Evolutionary conservation across 1,139 yeast genomes (phyloP).

Genomic region (Saccharomyces hybrid): DNA sequence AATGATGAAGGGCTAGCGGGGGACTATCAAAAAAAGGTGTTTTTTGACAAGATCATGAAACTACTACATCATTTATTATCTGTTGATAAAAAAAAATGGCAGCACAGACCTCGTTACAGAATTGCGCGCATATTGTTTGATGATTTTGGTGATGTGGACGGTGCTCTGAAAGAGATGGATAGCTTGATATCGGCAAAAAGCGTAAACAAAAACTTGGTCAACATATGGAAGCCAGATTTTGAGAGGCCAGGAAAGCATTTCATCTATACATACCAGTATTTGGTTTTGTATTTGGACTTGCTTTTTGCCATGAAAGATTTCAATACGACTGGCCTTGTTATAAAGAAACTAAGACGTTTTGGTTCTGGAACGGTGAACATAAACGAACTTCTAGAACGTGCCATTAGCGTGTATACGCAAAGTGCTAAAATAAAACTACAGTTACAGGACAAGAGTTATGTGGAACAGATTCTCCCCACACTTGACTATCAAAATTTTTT

Average conservation of each 20-base stretch:
- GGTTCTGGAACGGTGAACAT: conserved; percentile 56
- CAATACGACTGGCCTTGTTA: conserved; percentile 49
- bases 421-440: conserved; percentile 16
- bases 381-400: conserved; percentile 24
- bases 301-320: conserved; percentile 51
- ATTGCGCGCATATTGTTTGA: conserved; percentile 58
- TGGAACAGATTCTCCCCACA: conserved; percentile 23
- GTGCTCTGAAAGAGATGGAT: conserved; percentile 60
- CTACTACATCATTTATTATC: conserved; percentile 38
- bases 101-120: conserved; percentile 74
- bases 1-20: conserved; percentile 10
- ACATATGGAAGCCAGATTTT: conserved; percentile 87
- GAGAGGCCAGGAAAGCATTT: conserved; percentile 95
- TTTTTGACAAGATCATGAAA: conserved; percentile 32
- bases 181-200: conserved; percentile 58
- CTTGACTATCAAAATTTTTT: conserved; percentile 23
- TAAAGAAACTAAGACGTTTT: conserved; percentile 67
- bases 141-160: conserved; percentile 43
- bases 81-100: conserved; percentile 84
- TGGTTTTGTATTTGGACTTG: conserved; percentile 54
- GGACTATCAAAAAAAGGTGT: conserved; percentile 12
- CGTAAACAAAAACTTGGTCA: conserved; percentile 63
- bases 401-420: conserved; percentile 18
- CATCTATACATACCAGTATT: conserved; percentile 65
- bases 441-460: conserved; percentile 24